Conservation (phyloP, 768 basidiomycete species). For the Tricholoma hemisulphureum region DNA sequence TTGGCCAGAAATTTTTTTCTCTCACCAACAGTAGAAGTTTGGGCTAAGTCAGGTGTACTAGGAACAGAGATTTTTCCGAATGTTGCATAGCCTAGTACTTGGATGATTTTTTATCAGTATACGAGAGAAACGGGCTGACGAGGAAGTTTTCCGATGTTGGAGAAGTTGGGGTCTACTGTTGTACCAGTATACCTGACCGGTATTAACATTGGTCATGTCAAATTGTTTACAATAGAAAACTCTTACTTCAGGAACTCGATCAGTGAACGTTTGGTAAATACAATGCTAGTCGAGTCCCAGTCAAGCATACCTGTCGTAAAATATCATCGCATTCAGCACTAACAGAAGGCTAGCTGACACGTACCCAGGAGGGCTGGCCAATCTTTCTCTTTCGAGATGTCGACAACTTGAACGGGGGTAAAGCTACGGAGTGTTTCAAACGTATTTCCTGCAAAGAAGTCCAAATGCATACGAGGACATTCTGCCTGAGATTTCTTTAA, state of each 20-base stretch:
- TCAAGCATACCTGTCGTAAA: constrained; percentile 67
- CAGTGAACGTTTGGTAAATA: constrained; percentile 76
- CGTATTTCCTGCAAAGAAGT: not conserved
- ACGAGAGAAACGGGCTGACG: constrained; percentile 40
- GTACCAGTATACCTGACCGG: constrained; percentile 62
- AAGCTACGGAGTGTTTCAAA: constrained; percentile 39
- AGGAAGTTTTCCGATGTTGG: constrained; percentile 73
- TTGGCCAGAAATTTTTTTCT: not conserved
- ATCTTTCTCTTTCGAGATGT: constrained; percentile 67
- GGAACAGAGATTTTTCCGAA: constrained; percentile 56
- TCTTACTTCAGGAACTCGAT: constrained; percentile 76
- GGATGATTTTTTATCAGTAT: no score
- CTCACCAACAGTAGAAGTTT: not conserved
- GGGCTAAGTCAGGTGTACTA: constrained; percentile 4
- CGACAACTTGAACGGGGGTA: constrained; percentile 52
- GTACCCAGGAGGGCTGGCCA: constrained; percentile 69
- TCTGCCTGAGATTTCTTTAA: constrained; percentile 12
- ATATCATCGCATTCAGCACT: not conserved
- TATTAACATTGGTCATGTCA: constrained; percentile 1
- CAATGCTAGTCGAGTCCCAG: constrained; percentile 74
- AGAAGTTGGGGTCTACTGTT: constrained; percentile 75
- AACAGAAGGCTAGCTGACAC: constrained; percentile 13
- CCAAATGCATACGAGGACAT: constrained; percentile 42
- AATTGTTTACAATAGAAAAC: constrained; percentile 1
- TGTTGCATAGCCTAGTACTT: constrained; percentile 59